Conservation (phyloP, 805 yeast species). For the Candida ficus region DNA sequence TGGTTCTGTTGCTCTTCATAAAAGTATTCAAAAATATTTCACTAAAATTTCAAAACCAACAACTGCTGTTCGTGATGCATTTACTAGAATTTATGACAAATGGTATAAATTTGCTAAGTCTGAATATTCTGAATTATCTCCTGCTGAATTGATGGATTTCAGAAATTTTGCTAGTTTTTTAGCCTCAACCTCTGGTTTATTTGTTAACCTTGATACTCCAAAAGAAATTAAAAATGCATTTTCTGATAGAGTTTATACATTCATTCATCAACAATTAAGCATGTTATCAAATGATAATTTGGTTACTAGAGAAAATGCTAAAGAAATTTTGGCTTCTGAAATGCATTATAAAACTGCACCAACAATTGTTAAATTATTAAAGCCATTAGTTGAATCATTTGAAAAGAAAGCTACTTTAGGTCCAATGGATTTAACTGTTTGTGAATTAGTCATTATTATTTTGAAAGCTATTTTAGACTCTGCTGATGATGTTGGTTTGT, state of each 20-base stretch:
- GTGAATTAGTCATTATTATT: constrained; percentile 47
- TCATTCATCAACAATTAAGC: constrained; percentile 45
- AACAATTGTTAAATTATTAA: constrained; percentile 41
- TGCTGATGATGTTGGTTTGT: constrained; percentile 26
- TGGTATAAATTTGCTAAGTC: constrained; percentile 33
- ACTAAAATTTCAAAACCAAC: constrained; percentile 26
- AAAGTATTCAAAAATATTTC: constrained; percentile 45
- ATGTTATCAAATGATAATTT: constrained; percentile 45
- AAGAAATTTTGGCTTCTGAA: constrained; percentile 65
- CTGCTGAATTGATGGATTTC: constrained; percentile 41
- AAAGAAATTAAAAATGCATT: constrained; percentile 27
- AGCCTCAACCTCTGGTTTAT: constrained; percentile 65
- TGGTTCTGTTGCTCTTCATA: constrained; percentile 71
- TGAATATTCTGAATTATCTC: constrained; percentile 21
- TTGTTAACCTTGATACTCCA: constrained; percentile 32
- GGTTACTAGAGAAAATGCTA: constrained; percentile 61
- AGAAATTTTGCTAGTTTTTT: constrained; percentile 69
- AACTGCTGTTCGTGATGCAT: constrained; percentile 33
- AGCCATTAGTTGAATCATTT: constrained; percentile 31
- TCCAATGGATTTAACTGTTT: constrained; percentile 29
- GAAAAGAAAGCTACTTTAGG: constrained; percentile 19
- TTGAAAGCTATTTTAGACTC: constrained; percentile 36
- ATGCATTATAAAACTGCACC: constrained; percentile 54
- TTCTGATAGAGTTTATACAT: constrained; percentile 36
- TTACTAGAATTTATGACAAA: constrained; percentile 43